Evolutionary conservation across 345 rosid species (phyloP).

Genomic region (Lumnitzera littorea): DNA sequence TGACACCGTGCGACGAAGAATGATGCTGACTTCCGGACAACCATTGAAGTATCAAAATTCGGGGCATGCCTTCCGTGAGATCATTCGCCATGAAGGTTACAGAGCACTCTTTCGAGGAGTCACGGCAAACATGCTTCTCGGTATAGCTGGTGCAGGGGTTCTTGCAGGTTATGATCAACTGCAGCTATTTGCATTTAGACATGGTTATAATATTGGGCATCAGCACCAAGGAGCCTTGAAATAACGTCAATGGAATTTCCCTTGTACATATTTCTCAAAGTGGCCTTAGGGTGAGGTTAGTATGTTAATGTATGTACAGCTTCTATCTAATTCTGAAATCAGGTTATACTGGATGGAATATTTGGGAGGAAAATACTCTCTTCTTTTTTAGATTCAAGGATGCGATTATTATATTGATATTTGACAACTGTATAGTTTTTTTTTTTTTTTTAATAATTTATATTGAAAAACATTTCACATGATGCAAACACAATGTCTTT

Average conservation of each 20-base stretch:
- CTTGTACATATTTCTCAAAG: slow-evolving; percentile 1
- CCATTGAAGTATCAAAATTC: slow-evolving; percentile 52
- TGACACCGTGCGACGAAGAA: slow-evolving; percentile 79
- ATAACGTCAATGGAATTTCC: slow-evolving; percentile 11
- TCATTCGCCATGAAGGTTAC: slow-evolving; percentile 58
- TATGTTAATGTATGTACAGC: too few species aligned
- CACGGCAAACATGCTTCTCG: slow-evolving; percentile 91
- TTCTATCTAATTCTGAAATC: too few species aligned
- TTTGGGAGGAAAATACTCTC: too few species aligned
- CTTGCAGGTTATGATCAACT: slow-evolving; percentile 91
- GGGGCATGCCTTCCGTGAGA: slow-evolving; percentile 62
- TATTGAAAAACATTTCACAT: too few species aligned
- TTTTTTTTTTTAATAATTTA: too few species aligned
- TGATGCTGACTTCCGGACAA: slow-evolving; percentile 96
- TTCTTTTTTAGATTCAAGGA: too few species aligned
- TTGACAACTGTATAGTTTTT: too few species aligned
- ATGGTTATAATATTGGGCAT: slow-evolving; percentile 27
- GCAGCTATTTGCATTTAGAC: slow-evolving; percentile 50
- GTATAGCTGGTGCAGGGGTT: slow-evolving; percentile 92
- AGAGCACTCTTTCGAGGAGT: slow-evolving; percentile 67
- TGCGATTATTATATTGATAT: too few species aligned
- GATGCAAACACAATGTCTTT: too few species aligned
- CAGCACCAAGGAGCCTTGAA: slow-evolving; percentile 26
- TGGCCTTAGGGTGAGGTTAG: background rate
- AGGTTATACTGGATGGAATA: too few species aligned